Percentiles rank a stretch among this genome's conserved stretches.
Conservation (phyloP, 2,329 filamentous ascomycete genomes). For the Akanthomyces dipterigenus region DNA sequence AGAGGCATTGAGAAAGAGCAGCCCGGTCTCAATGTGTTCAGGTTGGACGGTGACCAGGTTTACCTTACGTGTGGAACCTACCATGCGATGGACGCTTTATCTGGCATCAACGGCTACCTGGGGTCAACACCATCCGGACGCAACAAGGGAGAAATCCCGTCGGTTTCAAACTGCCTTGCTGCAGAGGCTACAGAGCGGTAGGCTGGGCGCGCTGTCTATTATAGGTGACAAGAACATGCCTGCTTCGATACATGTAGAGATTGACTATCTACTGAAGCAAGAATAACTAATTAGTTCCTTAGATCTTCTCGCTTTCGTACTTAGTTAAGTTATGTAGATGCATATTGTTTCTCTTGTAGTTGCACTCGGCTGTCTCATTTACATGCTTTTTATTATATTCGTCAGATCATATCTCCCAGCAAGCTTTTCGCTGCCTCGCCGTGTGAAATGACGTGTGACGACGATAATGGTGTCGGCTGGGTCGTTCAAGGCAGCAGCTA, state of each 20-base stretch:
- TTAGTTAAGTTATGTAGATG: too few relatives aligned
- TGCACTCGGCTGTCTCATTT: too few relatives aligned
- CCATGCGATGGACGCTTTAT: background rate
- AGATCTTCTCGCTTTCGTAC: too few relatives aligned
- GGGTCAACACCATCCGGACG: background rate
- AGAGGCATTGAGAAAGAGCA: conserved; percentile 18
- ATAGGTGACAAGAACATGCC: background rate
- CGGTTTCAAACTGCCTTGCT: background rate
- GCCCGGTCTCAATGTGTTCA: conserved; percentile 25
- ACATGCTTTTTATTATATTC: too few relatives aligned
- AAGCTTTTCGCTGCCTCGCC: too few relatives aligned
- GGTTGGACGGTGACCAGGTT: conserved; percentile 1
- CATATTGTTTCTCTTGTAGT: too few relatives aligned
- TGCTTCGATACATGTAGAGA: background rate
- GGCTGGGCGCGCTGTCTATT: too few relatives aligned
- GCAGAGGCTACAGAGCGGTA: background rate
- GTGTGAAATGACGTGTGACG: background rate
- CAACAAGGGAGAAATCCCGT: background rate
- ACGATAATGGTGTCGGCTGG: background rate
- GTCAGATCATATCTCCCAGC: too few relatives aligned
- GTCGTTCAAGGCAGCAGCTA: background rate
- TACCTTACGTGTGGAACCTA: background rate
- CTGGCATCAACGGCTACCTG: background rate
- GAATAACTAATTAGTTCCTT: too few relatives aligned
- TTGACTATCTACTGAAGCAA: too few relatives aligned